Evolutionary conservation across 352 stramenopile species (phyloP).

Genomic region (Phytophthora ramorum): DNA sequence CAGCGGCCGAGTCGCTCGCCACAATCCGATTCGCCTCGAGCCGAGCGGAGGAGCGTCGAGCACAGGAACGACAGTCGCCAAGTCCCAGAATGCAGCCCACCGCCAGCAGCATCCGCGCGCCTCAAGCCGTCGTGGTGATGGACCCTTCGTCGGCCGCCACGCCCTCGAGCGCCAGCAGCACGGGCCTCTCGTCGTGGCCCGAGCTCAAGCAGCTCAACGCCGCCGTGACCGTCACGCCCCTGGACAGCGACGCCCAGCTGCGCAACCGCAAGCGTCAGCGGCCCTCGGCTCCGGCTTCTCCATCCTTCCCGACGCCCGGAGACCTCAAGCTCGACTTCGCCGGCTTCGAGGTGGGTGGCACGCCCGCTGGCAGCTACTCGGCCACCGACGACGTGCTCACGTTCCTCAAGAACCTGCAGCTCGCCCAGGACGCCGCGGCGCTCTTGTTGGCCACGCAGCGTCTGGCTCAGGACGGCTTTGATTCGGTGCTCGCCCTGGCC

Average conservation of each 20-base stretch:
- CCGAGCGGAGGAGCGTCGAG: slow-evolving; percentile 11
- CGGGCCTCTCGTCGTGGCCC: slow-evolving; percentile 33
- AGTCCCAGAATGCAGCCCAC: slow-evolving; percentile 24
- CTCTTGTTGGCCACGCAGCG: slow-evolving; percentile 42
- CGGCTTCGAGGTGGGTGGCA: slow-evolving; percentile 49
- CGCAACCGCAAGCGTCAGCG: slow-evolving; percentile 52
- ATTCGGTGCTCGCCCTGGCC: slow-evolving; percentile 60
- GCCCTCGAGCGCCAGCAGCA: neutral
- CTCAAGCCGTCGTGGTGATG: slow-evolving; percentile 18
- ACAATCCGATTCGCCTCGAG: slow-evolving; percentile 40
- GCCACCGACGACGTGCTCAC: slow-evolving; percentile 44
- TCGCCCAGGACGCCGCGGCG: slow-evolving; percentile 40
- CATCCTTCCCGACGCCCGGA: slow-evolving; percentile 40
- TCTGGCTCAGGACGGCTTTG: slow-evolving; percentile 65
- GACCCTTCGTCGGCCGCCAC: slow-evolving; percentile 16
- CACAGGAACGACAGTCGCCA: neutral
- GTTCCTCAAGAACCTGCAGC: slow-evolving; percentile 62
- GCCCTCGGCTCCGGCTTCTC: slow-evolving; percentile 17
- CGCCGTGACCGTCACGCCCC: slow-evolving; percentile 37
- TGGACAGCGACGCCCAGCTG: slow-evolving; percentile 34
- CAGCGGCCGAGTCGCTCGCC: slow-evolving; percentile 5
- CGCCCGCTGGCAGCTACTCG: slow-evolving; percentile 24
- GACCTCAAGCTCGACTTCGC: slow-evolving; percentile 75
- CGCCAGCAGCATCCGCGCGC: slow-evolving; percentile 4
- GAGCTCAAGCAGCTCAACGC: slow-evolving; percentile 40